Percentiles rank a stretch among this genome's conserved stretches.
Evolutionary conservation across 2,329 filamentous ascomycete species (phyloP).

Genomic region (Epichloe baconii): DNA sequence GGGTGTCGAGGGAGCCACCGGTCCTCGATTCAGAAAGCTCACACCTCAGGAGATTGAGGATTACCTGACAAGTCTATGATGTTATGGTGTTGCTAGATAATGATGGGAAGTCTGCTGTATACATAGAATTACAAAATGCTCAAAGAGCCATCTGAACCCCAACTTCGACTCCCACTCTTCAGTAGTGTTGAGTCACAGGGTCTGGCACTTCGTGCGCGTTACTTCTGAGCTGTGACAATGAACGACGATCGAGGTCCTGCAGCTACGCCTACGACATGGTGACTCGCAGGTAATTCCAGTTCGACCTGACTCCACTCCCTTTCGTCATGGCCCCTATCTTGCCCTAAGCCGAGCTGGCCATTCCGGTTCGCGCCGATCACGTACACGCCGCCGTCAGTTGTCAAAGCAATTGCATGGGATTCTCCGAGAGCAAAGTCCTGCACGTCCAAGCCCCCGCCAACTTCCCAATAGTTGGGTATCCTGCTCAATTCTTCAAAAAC

Average conservation of each 20-base stretch:
- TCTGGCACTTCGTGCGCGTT: background rate
- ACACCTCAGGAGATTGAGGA: slow-evolving; percentile 98
- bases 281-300: slow-evolving; percentile 14
- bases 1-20: slow-evolving; percentile 71
- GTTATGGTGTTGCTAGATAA: slow-evolving; percentile 11
- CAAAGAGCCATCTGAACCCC: slow-evolving; percentile 13
- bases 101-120: slow-evolving; percentile 26
- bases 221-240: slow-evolving; percentile 22
- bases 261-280: slow-evolving; percentile 26
- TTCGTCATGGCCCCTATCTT: slow-evolving; percentile 6
- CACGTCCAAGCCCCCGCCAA: slow-evolving; percentile 37
- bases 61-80: slow-evolving; percentile 94
- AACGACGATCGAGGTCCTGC: slow-evolving; percentile 39
- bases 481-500: slow-evolving; percentile 17
- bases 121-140: slow-evolving; percentile 29
- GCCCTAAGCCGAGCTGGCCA: slow-evolving; percentile 43
- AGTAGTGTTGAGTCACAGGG: background rate
- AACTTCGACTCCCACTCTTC: background rate
- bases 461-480: slow-evolving; percentile 30
- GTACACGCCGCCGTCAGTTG: slow-evolving; percentile 34
- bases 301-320: slow-evolving; percentile 25
- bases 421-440: slow-evolving; percentile 44
- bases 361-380: slow-evolving; percentile 43
- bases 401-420: slow-evolving; percentile 44
- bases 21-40: slow-evolving; percentile 85